Conservation (phyloP, 352 stramenopile species). For the Globisporangium nodosum region DNA sequence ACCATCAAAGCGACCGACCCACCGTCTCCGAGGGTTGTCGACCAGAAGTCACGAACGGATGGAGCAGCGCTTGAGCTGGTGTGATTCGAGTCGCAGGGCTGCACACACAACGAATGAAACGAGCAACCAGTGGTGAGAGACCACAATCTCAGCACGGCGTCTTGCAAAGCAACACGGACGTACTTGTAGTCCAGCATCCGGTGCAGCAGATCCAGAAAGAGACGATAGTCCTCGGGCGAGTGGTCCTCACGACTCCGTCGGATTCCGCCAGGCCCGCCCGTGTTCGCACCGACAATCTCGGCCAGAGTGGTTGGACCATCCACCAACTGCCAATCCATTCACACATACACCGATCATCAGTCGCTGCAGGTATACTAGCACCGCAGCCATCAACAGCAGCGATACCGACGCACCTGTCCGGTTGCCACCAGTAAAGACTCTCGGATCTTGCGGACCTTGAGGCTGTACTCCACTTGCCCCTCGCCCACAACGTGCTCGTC, state of each 20-base stretch:
- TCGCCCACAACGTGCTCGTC: constrained; percentile 68
- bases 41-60: constrained; percentile 88
- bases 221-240: constrained; percentile 79
- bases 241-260: constrained; percentile 62
- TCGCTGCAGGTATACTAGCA: not conserved
- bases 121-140: not conserved
- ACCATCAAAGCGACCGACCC: not conserved
- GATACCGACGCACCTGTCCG: constrained; percentile 19
- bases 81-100: constrained; percentile 88
- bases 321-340: constrained; percentile 16
- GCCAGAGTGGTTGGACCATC: constrained; percentile 37
- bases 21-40: constrained; percentile 35
- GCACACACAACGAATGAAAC: constrained; percentile 18
- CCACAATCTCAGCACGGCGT: not conserved
- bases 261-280: constrained; percentile 30
- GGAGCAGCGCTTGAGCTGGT: constrained; percentile 88
- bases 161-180: constrained; percentile 12
- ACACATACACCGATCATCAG: constrained; percentile 9
- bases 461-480: constrained; percentile 52
- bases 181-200: constrained; percentile 95
- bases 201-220: constrained; percentile 93
- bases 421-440: constrained; percentile 16
- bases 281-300: constrained; percentile 51
- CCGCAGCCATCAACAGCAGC: not conserved
- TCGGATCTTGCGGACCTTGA: constrained; percentile 54